phyloP scores from a whole-genome alignment of 1,284 basidiomycete species.

The Fomitiporia mediterranea region DNA sequence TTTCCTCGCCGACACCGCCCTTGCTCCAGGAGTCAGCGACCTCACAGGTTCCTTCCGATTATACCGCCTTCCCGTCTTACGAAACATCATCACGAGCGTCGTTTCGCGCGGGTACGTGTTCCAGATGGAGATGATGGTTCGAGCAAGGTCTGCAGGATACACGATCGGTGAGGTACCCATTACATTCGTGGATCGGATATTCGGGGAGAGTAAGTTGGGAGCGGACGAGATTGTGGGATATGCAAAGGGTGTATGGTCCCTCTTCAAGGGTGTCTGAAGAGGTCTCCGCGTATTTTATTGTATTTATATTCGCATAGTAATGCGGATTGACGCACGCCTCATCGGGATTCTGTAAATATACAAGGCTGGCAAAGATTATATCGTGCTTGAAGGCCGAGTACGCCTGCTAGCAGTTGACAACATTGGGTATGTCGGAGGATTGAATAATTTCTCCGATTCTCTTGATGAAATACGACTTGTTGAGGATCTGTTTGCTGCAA shows the following conservation, averaged over 20 bases:
- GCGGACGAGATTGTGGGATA: conserved; percentile 89
- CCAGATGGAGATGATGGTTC: conserved; percentile 97
- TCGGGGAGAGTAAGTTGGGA: conserved; percentile 87
- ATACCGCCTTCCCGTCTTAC: conserved; percentile 73
- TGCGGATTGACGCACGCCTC: too few relatives aligned
- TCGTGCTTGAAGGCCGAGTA: too few relatives aligned
- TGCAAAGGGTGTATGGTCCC: conserved; percentile 76
- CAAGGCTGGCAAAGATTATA: too few relatives aligned
- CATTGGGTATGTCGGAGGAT: not conserved
- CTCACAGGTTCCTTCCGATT: conserved; percentile 87
- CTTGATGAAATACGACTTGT: conserved; percentile 2
- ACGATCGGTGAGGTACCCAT: conserved; percentile 88
- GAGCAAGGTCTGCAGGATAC: conserved; percentile 78
- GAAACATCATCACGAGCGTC: conserved; percentile 77
- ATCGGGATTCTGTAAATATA: too few relatives aligned
- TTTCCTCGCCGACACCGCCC: conserved; percentile 77
- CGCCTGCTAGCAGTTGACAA: not conserved
- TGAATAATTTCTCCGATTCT: not conserved
- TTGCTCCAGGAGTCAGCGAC: conserved; percentile 82
- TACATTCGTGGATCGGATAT: conserved; percentile 90
- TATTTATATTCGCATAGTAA: not conserved
- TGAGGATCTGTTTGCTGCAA: not conserved
- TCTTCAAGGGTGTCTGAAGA: conserved; percentile 66
- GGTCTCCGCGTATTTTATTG: not conserved
- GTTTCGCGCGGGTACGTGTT: conserved; percentile 90